Evolutionary conservation across 441 rosid genomes (phyloP).

Genomic region (Corymbia calophylla): DNA sequence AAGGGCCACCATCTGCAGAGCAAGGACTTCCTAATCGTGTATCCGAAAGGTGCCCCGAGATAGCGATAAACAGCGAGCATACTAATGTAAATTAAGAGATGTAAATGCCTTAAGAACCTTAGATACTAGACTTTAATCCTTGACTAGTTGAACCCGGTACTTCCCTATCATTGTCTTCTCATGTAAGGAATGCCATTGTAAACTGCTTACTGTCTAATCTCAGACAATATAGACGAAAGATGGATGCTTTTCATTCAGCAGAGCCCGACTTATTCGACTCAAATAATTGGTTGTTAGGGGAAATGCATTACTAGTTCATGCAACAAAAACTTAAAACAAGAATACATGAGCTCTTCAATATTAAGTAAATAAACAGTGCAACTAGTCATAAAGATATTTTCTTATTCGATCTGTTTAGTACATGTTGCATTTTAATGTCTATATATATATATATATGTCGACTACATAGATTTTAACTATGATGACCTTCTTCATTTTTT

Average conservation of each 20-base stretch:
- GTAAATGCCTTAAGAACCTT: neutral
- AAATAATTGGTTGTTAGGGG: neutral
- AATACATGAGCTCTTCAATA: neutral
- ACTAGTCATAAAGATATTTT: neutral
- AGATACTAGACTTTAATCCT: neutral
- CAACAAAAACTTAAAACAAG: neutral
- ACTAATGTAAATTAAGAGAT: neutral
- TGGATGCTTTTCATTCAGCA: neutral
- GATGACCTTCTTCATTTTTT: neutral
- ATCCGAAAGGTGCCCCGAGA: neutral
- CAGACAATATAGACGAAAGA: neutral
- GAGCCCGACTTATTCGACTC: neutral
- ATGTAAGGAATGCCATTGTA: neutral
- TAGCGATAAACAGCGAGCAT: rapidly evolving
- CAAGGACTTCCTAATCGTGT: neutral
- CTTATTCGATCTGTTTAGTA: neutral
- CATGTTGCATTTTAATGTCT: neutral
- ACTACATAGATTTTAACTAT: neutral
- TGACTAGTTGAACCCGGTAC: neutral
- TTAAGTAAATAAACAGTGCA: neutral
- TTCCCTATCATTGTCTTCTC: neutral
- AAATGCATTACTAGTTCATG: neutral
- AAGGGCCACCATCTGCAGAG: neutral
- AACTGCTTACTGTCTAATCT: neutral
- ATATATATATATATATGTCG: neutral